Evolutionary conservation across 2,329 filamentous ascomycete genomes (phyloP).

Genomic region (Ascosphaera acerosa): DNA sequence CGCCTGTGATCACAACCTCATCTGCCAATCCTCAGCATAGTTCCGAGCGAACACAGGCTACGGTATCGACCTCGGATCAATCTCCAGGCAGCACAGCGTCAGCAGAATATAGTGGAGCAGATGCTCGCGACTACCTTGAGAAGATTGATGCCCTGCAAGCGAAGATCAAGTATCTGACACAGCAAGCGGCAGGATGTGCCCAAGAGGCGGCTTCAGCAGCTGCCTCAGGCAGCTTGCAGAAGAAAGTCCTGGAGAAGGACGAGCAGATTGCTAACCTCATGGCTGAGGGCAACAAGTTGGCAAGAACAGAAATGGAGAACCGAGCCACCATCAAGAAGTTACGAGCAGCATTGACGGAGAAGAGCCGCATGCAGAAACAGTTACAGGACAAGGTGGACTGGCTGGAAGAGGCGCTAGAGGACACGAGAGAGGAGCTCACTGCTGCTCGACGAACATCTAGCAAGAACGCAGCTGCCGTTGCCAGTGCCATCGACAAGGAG

Average conservation of each 20-base stretch:
- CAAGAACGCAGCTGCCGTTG: slow-evolving; percentile 21
- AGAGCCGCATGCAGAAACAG: slow-evolving; percentile 25
- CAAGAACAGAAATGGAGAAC: slow-evolving; percentile 65
- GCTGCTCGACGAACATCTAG: slow-evolving; percentile 31
- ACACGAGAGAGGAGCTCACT: slow-evolving; percentile 18
- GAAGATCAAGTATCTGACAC: slow-evolving; percentile 70
- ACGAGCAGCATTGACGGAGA: slow-evolving; percentile 25
- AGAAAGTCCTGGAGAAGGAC: slow-evolving; percentile 69
- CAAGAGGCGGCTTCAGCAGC: slow-evolving; percentile 39
- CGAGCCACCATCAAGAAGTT: slow-evolving; percentile 63
- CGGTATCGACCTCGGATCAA: too few relatives aligned
- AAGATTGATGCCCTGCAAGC: slow-evolving; percentile 77
- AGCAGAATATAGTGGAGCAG: too few relatives aligned
- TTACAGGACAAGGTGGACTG: slow-evolving; percentile 30
- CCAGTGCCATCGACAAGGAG: slow-evolving; percentile 18
- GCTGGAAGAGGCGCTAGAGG: slow-evolving; percentile 31
- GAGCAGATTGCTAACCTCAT: slow-evolving; percentile 72
- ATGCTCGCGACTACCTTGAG: slow-evolving; percentile 62
- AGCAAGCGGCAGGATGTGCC: slow-evolving; percentile 51
- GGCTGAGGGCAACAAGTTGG: slow-evolving; percentile 76
- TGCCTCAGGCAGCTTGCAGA: slow-evolving; percentile 39
- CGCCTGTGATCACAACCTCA: too few relatives aligned
- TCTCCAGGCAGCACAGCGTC: too few relatives aligned
- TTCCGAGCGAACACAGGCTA: too few relatives aligned
- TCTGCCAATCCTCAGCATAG: too few relatives aligned